phyloP scores from a whole-genome alignment of 306 rosid genomes.

The Quercus parvula region DNA sequence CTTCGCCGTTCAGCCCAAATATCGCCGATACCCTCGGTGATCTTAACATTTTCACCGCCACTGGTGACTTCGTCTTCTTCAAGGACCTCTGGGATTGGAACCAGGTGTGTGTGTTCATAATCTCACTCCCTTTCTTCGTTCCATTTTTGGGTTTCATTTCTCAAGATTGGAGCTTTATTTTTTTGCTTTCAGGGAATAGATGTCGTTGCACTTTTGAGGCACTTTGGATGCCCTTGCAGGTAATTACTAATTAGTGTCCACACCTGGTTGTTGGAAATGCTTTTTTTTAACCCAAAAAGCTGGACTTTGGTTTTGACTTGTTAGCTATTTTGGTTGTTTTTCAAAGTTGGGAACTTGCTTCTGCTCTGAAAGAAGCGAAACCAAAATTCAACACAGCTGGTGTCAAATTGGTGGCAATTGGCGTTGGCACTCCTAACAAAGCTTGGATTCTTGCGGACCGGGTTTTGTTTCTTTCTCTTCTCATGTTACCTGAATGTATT shows the following conservation, averaged over 20 bases:
- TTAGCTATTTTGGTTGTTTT: constrained; percentile 24
- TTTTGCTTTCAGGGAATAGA: constrained; percentile 59
- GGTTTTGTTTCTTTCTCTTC: constrained; percentile 38
- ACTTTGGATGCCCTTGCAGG: constrained; percentile 93
- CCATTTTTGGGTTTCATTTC: background rate
- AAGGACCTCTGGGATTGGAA: constrained; percentile 66
- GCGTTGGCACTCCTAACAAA: constrained; percentile 74
- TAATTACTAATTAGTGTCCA: constrained; percentile 12
- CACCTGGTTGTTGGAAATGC: background rate
- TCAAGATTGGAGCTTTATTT: background rate
- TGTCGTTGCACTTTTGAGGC: constrained; percentile 88
- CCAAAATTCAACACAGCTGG: constrained; percentile 70
- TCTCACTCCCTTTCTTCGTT: background rate
- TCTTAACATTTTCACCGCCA: constrained; percentile 56
- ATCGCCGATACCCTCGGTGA: constrained; percentile 43
- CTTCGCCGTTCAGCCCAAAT: constrained; percentile 26
- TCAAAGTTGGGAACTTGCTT: constrained; percentile 79
- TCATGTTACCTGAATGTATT: constrained; percentile 14
- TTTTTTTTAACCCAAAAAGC: background rate
- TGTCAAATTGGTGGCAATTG: constrained; percentile 72
- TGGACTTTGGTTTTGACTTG: background rate
- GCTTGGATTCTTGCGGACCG: constrained; percentile 74
- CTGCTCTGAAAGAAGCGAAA: constrained; percentile 60
- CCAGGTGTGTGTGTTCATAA: constrained; percentile 31
- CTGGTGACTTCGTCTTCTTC: constrained; percentile 61